These are phyloP conservation scores for Esteya vermicola DNA, from an alignment of 2,329 filamentous ascomycete species.

Conservation along the genomic window DNA sequence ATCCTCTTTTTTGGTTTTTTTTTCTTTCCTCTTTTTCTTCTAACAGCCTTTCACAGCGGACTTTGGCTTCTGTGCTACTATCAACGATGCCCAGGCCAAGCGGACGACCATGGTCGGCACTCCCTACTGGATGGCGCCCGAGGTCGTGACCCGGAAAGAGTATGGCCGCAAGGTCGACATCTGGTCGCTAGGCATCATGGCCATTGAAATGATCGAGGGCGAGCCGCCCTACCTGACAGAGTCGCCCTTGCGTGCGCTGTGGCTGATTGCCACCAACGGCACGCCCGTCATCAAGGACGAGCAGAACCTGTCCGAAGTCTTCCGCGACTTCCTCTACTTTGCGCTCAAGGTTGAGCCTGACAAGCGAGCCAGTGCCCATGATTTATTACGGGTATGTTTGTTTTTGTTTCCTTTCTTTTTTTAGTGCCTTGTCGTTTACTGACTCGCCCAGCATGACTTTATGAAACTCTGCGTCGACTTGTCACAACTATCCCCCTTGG, in stretches of 20 bases:
- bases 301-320: conserved; percentile 63
- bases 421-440: conserved; percentile 7
- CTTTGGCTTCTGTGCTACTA: conserved; percentile 97
- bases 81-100: conserved; percentile 94
- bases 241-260: conserved; percentile 80
- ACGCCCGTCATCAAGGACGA: conserved; percentile 93
- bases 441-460: conserved; percentile 52
- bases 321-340: conserved; percentile 84
- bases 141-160: conserved; percentile 93
- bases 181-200: conserved; percentile 98
- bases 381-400: conserved; percentile 70
- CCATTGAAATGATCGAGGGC: conserved; percentile 99
- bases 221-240: conserved; percentile 95
- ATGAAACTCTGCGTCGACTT: conserved; percentile 65
- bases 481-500: conserved; percentile 68
- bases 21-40: not conserved
- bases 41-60: conserved; percentile 45
- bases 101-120: conserved; percentile 98
- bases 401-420: not conserved
- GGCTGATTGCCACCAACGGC: conserved; percentile 92
- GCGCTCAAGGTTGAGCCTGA: conserved; percentile 94
- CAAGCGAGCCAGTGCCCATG: conserved; percentile 88
- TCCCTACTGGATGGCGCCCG: conserved; percentile 99
- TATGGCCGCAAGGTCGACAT: conserved; percentile 98
- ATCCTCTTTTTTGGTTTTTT: not conserved